Conservation (phyloP, 805 yeast genomes). For the Candida silvicultrix region DNA sequence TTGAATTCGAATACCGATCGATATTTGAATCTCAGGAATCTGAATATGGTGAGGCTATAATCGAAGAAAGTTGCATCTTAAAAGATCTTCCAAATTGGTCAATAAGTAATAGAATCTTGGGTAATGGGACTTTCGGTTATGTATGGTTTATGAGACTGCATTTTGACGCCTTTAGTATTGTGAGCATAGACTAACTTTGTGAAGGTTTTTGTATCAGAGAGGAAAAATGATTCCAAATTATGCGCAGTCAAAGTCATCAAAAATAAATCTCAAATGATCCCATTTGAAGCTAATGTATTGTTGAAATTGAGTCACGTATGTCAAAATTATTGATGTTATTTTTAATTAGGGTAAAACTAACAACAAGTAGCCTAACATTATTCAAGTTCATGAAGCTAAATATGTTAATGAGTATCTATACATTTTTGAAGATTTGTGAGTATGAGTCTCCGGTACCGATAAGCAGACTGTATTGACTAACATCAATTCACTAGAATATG, state of each 20-base stretch:
- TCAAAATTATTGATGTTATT: constrained; percentile 1
- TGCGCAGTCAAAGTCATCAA: constrained; percentile 47
- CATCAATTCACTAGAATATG: constrained; percentile 24
- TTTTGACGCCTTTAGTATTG: background rate
- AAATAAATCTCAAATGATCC: constrained; percentile 22
- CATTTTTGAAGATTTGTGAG: constrained; percentile 39
- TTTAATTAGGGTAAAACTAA: no score
- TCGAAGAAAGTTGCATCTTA: constrained; percentile 17
- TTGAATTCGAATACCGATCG: constrained; percentile 16
- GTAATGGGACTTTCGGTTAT: constrained; percentile 54
- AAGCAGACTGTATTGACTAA: constrained; percentile 1
- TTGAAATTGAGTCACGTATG: constrained; percentile 34
- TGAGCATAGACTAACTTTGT: background rate
- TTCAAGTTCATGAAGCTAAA: constrained; percentile 34
- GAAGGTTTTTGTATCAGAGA: constrained; percentile 28
- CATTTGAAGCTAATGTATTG: constrained; percentile 39
- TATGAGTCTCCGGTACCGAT: background rate
- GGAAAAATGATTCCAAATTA: constrained; percentile 19
- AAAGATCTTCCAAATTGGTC: constrained; percentile 32
- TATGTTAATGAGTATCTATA: constrained; percentile 26
- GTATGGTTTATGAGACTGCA: constrained; percentile 27
- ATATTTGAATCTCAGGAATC: constrained; percentile 9
- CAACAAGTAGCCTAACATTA: constrained; percentile 42
- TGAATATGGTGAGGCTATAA: constrained; percentile 7
- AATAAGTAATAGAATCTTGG: constrained; percentile 35